These are phyloP conservation scores for Cotoneaster glaucophyllus DNA, from an alignment of 306 rosid genomes.

Conservation along the genomic window DNA sequence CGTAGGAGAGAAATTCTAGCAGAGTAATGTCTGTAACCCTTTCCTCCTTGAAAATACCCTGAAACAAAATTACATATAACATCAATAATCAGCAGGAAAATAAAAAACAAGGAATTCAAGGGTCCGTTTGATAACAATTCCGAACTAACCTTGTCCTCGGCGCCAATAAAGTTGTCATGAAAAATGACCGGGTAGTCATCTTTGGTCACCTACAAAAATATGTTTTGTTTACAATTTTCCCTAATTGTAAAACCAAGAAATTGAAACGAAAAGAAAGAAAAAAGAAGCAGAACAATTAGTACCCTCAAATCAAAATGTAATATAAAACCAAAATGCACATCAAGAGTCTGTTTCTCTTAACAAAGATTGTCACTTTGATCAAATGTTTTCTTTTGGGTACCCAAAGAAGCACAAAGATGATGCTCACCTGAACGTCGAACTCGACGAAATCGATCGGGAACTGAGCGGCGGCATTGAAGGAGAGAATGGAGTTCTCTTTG, in stretches of 20 bases:
- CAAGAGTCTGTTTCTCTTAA: not conserved
- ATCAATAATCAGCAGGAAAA: not conserved
- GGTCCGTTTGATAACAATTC: not conserved
- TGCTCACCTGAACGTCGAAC: conserved; percentile 75
- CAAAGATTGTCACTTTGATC: not conserved
- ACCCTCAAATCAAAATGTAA: not conserved
- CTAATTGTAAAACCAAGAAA: not conserved
- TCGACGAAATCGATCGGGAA: conserved; percentile 64
- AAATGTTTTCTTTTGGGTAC: not conserved
- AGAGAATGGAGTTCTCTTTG: conserved; percentile 65
- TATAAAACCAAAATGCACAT: not conserved
- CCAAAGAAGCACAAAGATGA: not conserved
- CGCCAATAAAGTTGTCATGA: conserved; percentile 55
- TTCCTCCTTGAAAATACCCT: conserved; percentile 64
- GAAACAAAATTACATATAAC: conserved; percentile 1
- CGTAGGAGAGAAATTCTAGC: conserved; percentile 59
- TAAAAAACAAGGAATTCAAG: not conserved
- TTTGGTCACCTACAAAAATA: conserved; percentile 72
- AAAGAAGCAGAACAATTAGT: conserved; percentile 10
- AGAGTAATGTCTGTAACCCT: conserved; percentile 49
- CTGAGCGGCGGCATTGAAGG: conserved; percentile 54
- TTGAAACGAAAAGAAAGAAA: not conserved
- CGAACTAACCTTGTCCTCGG: conserved; percentile 48
- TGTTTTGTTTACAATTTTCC: conserved; percentile 2
- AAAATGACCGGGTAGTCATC: conserved; percentile 79